Evolutionary conservation across 2,329 filamentous ascomycete species (phyloP).

Genomic region (Cercospora sojina): DNA sequence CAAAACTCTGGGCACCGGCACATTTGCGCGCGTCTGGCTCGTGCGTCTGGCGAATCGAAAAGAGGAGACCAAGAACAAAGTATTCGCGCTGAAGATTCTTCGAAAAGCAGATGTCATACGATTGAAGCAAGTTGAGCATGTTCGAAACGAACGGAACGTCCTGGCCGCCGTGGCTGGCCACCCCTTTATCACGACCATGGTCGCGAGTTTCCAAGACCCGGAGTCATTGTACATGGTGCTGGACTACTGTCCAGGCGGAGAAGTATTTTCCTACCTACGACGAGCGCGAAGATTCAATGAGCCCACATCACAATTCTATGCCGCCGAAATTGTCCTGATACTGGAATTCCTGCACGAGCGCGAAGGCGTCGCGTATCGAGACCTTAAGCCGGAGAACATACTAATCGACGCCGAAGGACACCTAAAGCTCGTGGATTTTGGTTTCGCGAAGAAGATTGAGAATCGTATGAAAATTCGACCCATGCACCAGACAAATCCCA

Average conservation of each 20-base stretch:
- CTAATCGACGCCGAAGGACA: slow-evolving; percentile 75
- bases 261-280: slow-evolving; percentile 80
- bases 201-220: slow-evolving; percentile 75
- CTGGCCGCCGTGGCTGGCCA: slow-evolving; percentile 75
- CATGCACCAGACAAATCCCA: neutral
- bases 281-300: slow-evolving; percentile 78
- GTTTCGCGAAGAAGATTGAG: slow-evolving; percentile 77
- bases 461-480: slow-evolving; percentile 46
- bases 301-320: slow-evolving; percentile 74
- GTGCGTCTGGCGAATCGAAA: slow-evolving; percentile 60
- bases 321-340: slow-evolving; percentile 78
- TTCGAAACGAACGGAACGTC: slow-evolving; percentile 77
- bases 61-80: slow-evolving; percentile 49
- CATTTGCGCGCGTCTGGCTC: slow-evolving; percentile 77
- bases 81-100: slow-evolving; percentile 81
- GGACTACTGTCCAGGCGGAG: slow-evolving; percentile 79
- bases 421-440: slow-evolving; percentile 81
- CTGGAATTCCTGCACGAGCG: slow-evolving; percentile 77
- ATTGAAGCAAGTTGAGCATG: slow-evolving; percentile 83
- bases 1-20: slow-evolving; percentile 74
- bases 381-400: slow-evolving; percentile 81
- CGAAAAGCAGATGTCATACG: slow-evolving; percentile 69
- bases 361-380: slow-evolving; percentile 76
- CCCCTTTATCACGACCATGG: slow-evolving; percentile 78
- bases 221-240: slow-evolving; percentile 81